phyloP scores from a whole-genome alignment of 805 yeast genomes.

The Candida krabiensis region DNA sequence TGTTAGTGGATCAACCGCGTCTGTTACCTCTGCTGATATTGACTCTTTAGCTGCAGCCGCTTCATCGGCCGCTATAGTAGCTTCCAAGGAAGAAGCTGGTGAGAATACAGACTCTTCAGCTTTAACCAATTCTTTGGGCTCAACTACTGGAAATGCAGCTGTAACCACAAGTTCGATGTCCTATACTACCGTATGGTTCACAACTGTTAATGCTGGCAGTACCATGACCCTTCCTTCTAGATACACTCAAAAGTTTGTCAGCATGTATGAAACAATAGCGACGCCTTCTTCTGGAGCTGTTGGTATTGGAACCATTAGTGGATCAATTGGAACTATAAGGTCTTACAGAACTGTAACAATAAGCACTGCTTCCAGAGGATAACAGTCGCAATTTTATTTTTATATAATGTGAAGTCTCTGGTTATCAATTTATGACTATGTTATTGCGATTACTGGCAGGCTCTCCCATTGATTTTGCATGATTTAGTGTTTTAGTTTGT shows the following conservation, averaged over 20 bases:
- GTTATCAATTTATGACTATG: neutral
- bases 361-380: too few relatives aligned
- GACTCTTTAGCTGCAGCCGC: slow-evolving; percentile 7
- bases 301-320: slow-evolving; percentile 74
- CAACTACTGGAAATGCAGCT: slow-evolving; percentile 10
- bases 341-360: slow-evolving; percentile 43
- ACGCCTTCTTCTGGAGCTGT: slow-evolving; percentile 60
- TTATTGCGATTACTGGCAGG: too few relatives aligned
- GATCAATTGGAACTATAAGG: slow-evolving; percentile 63
- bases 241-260: slow-evolving; percentile 51
- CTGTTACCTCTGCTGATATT: slow-evolving; percentile 8
- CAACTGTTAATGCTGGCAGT: slow-evolving; percentile 47
- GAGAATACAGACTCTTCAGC: slow-evolving; percentile 8
- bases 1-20: slow-evolving; percentile 5
- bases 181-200: slow-evolving; percentile 16
- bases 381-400: neutral
- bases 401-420: neutral
- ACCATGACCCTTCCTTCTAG: slow-evolving; percentile 46
- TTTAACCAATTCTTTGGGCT: slow-evolving; percentile 5
- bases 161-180: slow-evolving; percentile 8
- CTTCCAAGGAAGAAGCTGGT: slow-evolving; percentile 6
- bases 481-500: slow-evolving; percentile 1
- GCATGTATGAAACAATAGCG: slow-evolving; percentile 43
- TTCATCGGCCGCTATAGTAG: slow-evolving; percentile 6
- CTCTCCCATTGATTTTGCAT: too few relatives aligned